These are phyloP conservation scores for Poterioochromonas sp. DNA, from an alignment of 352 stramenopile genomes.

Conservation along the genomic window DNA sequence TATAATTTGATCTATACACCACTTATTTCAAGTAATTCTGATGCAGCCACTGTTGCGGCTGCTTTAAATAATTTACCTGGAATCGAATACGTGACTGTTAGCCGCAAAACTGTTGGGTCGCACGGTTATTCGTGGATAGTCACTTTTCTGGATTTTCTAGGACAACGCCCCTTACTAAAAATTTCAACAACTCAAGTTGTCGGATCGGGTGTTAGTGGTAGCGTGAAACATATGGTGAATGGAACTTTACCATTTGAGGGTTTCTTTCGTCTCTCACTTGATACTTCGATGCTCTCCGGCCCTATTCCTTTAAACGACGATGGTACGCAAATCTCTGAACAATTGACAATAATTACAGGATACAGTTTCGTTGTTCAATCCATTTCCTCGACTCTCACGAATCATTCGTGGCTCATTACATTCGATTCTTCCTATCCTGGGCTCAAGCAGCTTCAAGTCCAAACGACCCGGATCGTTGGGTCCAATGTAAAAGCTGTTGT, in stretches of 20 bases:
- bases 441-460: neutral
- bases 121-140: conserved; percentile 17
- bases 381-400: neutral
- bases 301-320: neutral
- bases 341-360: neutral
- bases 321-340: neutral
- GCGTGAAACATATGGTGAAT: neutral
- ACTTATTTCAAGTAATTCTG: neutral
- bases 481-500: neutral
- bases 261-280: neutral
- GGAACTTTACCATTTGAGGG: conserved; percentile 20
- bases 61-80: neutral
- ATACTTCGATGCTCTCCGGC: neutral
- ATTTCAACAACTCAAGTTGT: neutral
- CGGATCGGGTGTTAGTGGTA: neutral
- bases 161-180: neutral
- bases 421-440: neutral
- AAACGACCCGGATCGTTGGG: neutral
- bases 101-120: neutral
- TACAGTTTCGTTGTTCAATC: neutral
- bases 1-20: neutral
- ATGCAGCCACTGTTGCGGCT: neutral
- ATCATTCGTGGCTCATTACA: neutral
- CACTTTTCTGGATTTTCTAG: conserved; percentile 16
- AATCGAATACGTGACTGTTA: neutral